These are phyloP conservation scores for Pichia sp. DNA, from an alignment of 1,139 yeast genomes.

Conservation along the genomic window DNA sequence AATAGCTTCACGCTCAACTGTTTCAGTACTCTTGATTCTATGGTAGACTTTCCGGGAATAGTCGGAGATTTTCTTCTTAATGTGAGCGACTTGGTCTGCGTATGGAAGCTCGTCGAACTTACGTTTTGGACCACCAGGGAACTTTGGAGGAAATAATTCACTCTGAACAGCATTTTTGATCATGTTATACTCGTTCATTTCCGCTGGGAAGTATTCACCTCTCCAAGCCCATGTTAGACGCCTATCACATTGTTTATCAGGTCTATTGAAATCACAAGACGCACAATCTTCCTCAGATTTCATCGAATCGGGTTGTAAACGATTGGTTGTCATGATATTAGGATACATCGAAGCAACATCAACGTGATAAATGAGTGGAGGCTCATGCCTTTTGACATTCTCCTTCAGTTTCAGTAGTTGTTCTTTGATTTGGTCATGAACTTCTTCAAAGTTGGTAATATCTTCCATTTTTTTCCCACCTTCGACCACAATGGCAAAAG, in stretches of 20 bases:
- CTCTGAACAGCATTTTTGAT: conserved; percentile 74
- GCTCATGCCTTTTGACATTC: conserved; percentile 61
- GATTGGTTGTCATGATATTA: conserved; percentile 94
- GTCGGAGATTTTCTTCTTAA: conserved; percentile 76
- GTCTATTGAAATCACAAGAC: conserved; percentile 92
- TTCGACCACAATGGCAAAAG: conserved; percentile 82
- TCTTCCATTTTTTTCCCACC: conserved; percentile 65
- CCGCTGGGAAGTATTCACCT: conserved; percentile 91
- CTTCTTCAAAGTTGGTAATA: conserved; percentile 72
- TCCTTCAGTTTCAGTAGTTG: conserved; percentile 52
- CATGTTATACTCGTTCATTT: conserved; percentile 87
- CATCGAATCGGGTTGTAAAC: conserved; percentile 98
- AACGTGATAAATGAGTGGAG: conserved; percentile 89
- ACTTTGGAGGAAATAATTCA: conserved; percentile 66
- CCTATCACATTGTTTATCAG: conserved; percentile 90
- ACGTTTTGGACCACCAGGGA: conserved; percentile 48
- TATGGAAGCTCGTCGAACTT: conserved; percentile 71
- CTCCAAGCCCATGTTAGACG: conserved; percentile 97
- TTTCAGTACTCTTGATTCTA: conserved; percentile 72
- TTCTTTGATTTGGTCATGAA: conserved; percentile 49
- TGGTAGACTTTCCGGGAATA: conserved; percentile 83
- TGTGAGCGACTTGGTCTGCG: conserved; percentile 66
- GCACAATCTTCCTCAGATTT: conserved; percentile 95
- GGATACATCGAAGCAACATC: conserved; percentile 99
- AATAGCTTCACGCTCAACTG: conserved; percentile 84